Conservation (phyloP, 2,329 filamentous ascomycete species). For the Didymella pomorum region DNA sequence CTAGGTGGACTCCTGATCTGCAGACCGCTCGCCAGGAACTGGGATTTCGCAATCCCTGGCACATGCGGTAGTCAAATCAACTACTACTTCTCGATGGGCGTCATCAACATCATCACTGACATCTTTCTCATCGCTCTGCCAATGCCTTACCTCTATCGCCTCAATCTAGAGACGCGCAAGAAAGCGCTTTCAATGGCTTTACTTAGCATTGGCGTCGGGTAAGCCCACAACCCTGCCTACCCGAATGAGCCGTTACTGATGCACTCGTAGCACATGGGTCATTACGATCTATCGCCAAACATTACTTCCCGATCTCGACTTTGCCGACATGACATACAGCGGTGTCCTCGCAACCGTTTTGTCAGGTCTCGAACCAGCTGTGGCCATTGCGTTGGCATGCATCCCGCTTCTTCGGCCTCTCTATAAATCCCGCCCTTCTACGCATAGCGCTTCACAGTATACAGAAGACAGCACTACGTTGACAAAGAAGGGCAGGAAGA, state of each 20-base stretch:
- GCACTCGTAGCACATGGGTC: conserved; percentile 28
- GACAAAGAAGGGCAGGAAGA: neutral
- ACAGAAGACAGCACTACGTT: neutral
- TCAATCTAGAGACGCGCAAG: conserved; percentile 22
- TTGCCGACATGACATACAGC: conserved; percentile 29
- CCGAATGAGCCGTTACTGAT: too few species aligned
- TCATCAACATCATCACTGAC: conserved; percentile 34
- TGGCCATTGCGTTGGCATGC: conserved; percentile 34
- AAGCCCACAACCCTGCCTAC: neutral
- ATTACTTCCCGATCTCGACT: conserved; percentile 21
- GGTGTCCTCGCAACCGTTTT: conserved; percentile 32
- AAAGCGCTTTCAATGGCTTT: conserved; percentile 28
- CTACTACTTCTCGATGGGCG: conserved; percentile 28
- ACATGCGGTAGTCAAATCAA: conserved; percentile 30
- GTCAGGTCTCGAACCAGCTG: conserved; percentile 31
- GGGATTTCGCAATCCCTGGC: conserved; percentile 26
- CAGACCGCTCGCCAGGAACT: conserved; percentile 28
- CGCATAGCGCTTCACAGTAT: neutral
- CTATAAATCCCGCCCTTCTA: neutral
- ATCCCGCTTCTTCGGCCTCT: conserved; percentile 31
- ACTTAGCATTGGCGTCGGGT: conserved; percentile 34
- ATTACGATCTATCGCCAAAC: conserved; percentile 36
- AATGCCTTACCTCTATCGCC: conserved; percentile 30
- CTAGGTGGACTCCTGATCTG: conserved; percentile 30
- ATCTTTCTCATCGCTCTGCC: conserved; percentile 28